These are phyloP conservation scores for Staphylotrichum longicolle DNA, from an alignment of 495 filamentous ascomycete species.

Conservation along the genomic window DNA sequence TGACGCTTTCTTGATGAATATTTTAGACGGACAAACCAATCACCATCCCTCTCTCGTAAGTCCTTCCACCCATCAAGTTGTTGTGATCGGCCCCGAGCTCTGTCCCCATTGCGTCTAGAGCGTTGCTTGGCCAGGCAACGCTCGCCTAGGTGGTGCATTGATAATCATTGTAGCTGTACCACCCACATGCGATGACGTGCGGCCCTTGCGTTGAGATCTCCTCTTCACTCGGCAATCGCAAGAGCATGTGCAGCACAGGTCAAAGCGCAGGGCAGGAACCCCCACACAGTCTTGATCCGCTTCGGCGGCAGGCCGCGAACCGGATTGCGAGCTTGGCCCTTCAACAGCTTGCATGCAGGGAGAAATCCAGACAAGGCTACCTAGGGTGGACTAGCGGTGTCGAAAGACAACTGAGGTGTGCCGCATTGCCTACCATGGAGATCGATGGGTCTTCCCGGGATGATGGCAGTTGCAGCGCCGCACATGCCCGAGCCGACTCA, in stretches of 20 bases:
- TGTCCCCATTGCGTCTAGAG: too few relatives aligned
- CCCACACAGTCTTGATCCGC: constrained; percentile 4
- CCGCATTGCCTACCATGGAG: not conserved
- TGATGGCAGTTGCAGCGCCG: not conserved
- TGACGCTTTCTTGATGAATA: too few relatives aligned
- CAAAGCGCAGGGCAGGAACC: constrained; percentile 3
- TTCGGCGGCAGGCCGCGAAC: constrained; percentile 6
- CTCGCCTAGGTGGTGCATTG: too few relatives aligned
- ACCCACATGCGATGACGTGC: not conserved
- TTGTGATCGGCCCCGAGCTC: too few relatives aligned
- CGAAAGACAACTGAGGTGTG: constrained; percentile 8
- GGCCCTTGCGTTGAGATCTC: not conserved
- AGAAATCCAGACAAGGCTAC: constrained; percentile 9
- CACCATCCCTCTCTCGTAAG: too few relatives aligned
- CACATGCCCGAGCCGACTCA: constrained; percentile 8
- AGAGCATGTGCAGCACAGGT: not conserved
- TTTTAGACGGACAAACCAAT: too few relatives aligned
- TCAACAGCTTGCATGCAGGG: constrained; percentile 15
- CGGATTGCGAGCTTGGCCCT: constrained; percentile 12
- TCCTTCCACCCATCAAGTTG: too few relatives aligned
- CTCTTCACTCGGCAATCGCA: not conserved
- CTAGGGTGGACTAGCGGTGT: constrained; percentile 16
- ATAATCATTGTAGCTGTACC: not conserved
- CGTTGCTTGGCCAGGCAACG: too few relatives aligned
- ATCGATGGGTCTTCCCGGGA: not conserved